These are phyloP conservation scores for Trametopsis cervina DNA, from an alignment of 768 basidiomycete species.

Conservation along the genomic window DNA sequence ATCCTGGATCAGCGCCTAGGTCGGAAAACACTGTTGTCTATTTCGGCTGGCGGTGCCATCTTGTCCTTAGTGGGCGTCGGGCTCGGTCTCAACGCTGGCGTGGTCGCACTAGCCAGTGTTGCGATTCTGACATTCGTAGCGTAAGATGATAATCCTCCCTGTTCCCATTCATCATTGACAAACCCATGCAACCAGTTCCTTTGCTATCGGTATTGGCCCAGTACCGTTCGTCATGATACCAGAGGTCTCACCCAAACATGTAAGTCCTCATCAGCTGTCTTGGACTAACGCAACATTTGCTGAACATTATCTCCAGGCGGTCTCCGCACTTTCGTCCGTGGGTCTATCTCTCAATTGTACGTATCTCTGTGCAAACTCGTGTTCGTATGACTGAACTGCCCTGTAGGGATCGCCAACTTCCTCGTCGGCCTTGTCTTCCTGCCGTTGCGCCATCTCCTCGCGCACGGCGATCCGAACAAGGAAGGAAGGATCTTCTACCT, in stretches of 20 bases:
- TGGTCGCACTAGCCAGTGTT: slow-evolving; percentile 57
- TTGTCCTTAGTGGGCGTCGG: slow-evolving; percentile 63
- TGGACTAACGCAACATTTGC: too few relatives aligned
- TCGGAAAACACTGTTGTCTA: slow-evolving; percentile 56
- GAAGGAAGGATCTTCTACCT: slow-evolving; percentile 89
- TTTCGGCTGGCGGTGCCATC: slow-evolving; percentile 63
- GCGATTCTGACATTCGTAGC: slow-evolving; percentile 77
- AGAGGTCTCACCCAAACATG: slow-evolving; percentile 78
- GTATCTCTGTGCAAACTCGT: slow-evolving; percentile 16
- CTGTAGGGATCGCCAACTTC: slow-evolving; percentile 78
- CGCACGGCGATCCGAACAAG: slow-evolving; percentile 48
- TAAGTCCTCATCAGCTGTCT: slow-evolving; percentile 29
- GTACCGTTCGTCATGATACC: slow-evolving; percentile 90
- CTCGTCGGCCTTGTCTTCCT: slow-evolving; percentile 79
- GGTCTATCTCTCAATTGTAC: slow-evolving; percentile 67
- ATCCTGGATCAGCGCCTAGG: slow-evolving; percentile 52
- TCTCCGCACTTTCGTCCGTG: slow-evolving; percentile 74
- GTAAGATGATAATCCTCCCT: slow-evolving; percentile 33
- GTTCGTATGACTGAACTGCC: neutral
- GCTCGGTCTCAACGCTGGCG: slow-evolving; percentile 57
- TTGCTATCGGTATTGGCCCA: slow-evolving; percentile 86
- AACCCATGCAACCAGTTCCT: slow-evolving; percentile 46
- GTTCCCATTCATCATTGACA: neutral
- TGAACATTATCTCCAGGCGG: slow-evolving; percentile 49
- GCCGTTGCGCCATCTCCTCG: slow-evolving; percentile 70